Conservation (phyloP, 2,329 filamentous ascomycete species). For the Aspergillus intermedius region DNA sequence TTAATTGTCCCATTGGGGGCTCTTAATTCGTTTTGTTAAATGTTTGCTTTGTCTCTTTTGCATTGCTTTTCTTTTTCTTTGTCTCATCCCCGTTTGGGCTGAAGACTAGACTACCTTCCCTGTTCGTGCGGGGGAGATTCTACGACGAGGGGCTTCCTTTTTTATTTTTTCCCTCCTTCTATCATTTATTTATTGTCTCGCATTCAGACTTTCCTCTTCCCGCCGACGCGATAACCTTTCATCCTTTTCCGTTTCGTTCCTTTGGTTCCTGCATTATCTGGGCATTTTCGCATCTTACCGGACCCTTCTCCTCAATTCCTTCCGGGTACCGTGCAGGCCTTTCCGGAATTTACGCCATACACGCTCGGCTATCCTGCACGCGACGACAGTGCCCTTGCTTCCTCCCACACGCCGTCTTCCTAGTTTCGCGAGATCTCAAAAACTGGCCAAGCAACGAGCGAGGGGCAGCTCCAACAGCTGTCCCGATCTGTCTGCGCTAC, state of each 20-base stretch:
- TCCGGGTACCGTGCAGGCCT: not conserved
- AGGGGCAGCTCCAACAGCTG: slow-evolving; percentile 39
- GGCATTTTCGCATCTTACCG: not conserved
- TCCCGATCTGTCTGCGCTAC: slow-evolving; percentile 36
- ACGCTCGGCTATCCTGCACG: not conserved
- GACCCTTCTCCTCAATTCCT: not conserved
- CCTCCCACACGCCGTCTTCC: slow-evolving; percentile 4
- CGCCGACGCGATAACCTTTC: too few relatives aligned
- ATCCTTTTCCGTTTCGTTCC: not conserved
- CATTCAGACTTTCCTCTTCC: too few relatives aligned
- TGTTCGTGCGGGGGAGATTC: not conserved
- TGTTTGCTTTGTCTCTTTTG: not conserved
- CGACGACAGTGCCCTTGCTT: not conserved
- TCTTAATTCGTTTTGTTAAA: not conserved
- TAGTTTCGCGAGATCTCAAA: slow-evolving; percentile 25
- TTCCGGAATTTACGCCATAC: not conserved
- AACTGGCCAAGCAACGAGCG: slow-evolving; percentile 35
- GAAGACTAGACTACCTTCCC: not conserved
- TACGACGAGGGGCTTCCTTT: not conserved
- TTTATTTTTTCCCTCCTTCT: too few relatives aligned
- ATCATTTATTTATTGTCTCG: too few relatives aligned
- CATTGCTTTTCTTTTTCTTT: not conserved
- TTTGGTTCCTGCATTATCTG: not conserved
- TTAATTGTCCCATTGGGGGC: not conserved
- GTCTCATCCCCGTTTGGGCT: not conserved